A percentile compares a stretch with the other conserved stretches of the same genome.
Conservation (phyloP, 2,329 filamentous ascomycete genomes). For the Myriosclerotinia curreyana region DNA sequence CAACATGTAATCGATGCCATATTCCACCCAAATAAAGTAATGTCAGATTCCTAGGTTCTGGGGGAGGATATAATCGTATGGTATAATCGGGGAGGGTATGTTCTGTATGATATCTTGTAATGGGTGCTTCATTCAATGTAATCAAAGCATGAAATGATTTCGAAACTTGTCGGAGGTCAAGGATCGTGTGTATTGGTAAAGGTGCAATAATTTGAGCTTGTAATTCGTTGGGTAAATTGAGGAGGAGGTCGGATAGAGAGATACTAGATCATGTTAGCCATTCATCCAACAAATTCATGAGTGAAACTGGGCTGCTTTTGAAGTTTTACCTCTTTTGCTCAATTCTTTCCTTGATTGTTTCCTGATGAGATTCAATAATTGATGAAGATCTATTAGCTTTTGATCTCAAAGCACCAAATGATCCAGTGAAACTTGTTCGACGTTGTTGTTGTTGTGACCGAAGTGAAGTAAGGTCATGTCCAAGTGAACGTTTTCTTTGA, state of each 20-base stretch:
- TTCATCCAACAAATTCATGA: not conserved
- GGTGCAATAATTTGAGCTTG: constrained; percentile 61
- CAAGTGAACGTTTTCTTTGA: constrained; percentile 39
- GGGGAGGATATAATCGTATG: constrained; percentile 55
- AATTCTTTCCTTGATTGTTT: constrained; percentile 32
- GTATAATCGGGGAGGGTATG: constrained; percentile 60
- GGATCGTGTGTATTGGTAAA: constrained; percentile 57
- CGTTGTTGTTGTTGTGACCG: constrained; percentile 33
- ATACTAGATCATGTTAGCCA: constrained; percentile 30
- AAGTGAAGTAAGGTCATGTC: constrained; percentile 37
- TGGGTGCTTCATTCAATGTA: constrained; percentile 57
- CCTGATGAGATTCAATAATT: constrained; percentile 35
- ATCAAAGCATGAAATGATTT: constrained; percentile 59
- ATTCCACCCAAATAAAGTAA: constrained; percentile 62
- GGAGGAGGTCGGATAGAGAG: constrained; percentile 56
- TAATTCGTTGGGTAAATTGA: constrained; percentile 57
- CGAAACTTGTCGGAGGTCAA: constrained; percentile 57
- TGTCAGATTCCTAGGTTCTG: constrained; percentile 48
- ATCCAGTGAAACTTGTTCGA: constrained; percentile 38
- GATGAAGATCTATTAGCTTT: constrained; percentile 35
- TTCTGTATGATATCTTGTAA: constrained; percentile 59
- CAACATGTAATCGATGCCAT: constrained; percentile 64
- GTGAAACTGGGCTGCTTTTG: too few relatives aligned
- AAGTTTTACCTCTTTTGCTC: constrained; percentile 30
- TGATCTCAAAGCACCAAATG: constrained; percentile 38